These are phyloP conservation scores for Sugiyamaella boreocaroliniensis DNA, from an alignment of 805 yeast genomes.

Conservation along the genomic window DNA sequence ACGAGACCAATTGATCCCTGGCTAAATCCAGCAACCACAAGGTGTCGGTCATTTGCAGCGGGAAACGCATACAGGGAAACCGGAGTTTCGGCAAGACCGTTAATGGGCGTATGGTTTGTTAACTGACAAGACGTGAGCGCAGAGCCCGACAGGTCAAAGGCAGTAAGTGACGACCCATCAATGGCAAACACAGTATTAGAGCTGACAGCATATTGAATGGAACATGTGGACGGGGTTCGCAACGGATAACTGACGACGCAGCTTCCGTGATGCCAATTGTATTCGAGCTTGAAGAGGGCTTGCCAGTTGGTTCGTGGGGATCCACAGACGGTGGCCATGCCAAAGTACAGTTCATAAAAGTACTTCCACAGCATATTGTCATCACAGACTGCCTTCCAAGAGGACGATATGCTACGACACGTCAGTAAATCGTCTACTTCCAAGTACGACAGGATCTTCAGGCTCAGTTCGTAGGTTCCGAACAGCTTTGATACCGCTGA, in stretches of 20 bases:
- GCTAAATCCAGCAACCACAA: not conserved
- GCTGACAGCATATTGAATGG: not conserved
- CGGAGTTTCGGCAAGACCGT: not conserved
- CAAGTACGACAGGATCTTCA: conserved; percentile 6
- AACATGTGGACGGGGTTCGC: not conserved
- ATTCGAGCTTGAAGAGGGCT: conserved; percentile 4
- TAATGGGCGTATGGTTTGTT: not conserved
- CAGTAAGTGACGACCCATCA: not conserved
- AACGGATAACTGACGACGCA: conserved; percentile 3
- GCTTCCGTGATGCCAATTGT: conserved; percentile 10
- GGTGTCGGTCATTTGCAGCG: not conserved
- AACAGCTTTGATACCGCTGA: not conserved
- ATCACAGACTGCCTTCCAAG: conserved; percentile 7
- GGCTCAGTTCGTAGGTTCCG: conserved; percentile 7
- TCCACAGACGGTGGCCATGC: not conserved
- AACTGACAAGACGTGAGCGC: not conserved
- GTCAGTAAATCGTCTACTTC: conserved; percentile 2
- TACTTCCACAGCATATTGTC: conserved; percentile 6
- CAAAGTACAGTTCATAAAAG: not conserved
- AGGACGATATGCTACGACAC: conserved; percentile 3
- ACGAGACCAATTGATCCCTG: not conserved
- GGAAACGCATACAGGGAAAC: not conserved
- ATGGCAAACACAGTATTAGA: conserved; percentile 1
- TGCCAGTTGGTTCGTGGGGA: conserved; percentile 4
- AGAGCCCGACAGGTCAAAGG: not conserved